A percentile compares a stretch with the other conserved stretches of the same genome.
These are phyloP conservation scores for Leptographium lundbergii DNA, from an alignment of 2,329 filamentous ascomycete species.

Conservation along the genomic window DNA sequence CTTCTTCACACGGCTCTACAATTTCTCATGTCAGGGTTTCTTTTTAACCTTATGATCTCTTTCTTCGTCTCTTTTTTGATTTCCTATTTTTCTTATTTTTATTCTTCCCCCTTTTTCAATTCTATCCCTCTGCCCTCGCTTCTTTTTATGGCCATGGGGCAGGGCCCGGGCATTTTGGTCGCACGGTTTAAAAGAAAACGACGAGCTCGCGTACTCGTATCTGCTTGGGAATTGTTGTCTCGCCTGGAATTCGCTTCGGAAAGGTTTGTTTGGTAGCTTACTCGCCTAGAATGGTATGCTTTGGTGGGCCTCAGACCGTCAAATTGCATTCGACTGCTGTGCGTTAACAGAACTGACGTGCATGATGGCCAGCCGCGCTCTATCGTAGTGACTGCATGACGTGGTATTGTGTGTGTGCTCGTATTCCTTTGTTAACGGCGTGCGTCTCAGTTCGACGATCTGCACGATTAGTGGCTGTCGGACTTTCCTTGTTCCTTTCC, in stretches of 20 bases:
- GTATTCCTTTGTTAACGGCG: too few relatives aligned
- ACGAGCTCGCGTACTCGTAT: not conserved
- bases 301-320: not conserved
- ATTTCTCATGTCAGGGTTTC: not conserved
- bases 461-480: not conserved
- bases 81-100: too few relatives aligned
- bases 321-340: too few relatives aligned
- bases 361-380: too few relatives aligned
- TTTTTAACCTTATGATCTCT: not conserved
- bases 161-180: too few relatives aligned
- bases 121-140: not conserved
- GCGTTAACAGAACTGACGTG: too few relatives aligned
- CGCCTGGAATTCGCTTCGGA: not conserved
- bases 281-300: not conserved
- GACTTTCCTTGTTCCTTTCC: slow-evolving; percentile 1
- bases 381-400: too few relatives aligned
- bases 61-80: too few relatives aligned
- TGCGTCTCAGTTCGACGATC: too few relatives aligned
- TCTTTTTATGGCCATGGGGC: not conserved
- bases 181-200: not conserved
- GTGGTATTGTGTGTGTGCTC: too few relatives aligned
- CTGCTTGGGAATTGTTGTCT: not conserved
- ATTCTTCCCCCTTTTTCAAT: too few relatives aligned
- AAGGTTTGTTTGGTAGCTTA: not conserved
- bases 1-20: not conserved